Percentiles rank a stretch among this genome's conserved stretches.
phyloP scores from a whole-genome alignment of 345 rosid genomes.

The Syzygium aqueum region DNA sequence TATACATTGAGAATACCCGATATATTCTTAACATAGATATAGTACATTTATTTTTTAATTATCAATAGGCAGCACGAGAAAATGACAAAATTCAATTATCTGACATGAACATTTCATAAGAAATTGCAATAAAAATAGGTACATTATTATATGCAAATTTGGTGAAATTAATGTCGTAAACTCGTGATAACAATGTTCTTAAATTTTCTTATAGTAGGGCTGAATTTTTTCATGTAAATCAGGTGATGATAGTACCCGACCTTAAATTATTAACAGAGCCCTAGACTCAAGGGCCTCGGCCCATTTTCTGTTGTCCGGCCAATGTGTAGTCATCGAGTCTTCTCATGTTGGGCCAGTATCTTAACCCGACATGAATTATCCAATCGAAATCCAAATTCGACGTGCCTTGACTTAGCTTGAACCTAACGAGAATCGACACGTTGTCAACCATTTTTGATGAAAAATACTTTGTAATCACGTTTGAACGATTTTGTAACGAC shows the following conservation, averaged over 20 bases:
- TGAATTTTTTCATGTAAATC: too few relatives aligned
- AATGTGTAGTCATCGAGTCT: neutral
- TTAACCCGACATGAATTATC: neutral
- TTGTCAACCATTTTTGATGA: neutral
- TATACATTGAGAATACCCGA: too few relatives aligned
- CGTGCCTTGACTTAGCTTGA: neutral
- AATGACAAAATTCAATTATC: neutral
- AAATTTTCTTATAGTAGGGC: too few relatives aligned
- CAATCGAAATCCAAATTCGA: neutral
- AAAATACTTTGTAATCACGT: neutral
- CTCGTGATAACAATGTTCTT: too few relatives aligned
- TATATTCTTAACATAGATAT: neutral
- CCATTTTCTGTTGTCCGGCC: neutral
- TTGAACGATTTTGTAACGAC: neutral
- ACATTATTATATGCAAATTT: too few relatives aligned
- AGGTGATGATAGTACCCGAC: too few relatives aligned
- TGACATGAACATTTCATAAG: neutral
- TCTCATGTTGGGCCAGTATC: neutral
- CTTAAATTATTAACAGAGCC: too few relatives aligned
- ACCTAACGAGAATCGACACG: neutral
- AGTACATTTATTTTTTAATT: too few relatives aligned
- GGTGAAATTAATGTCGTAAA: too few relatives aligned
- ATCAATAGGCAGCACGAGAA: neutral
- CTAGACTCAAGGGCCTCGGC: neutral
- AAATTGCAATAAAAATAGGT: neutral